Percentiles rank a stretch among this genome's conserved stretches.
Evolutionary conservation across 1,139 yeast species (phyloP).

Genomic region (Pichia inconspicua): DNA sequence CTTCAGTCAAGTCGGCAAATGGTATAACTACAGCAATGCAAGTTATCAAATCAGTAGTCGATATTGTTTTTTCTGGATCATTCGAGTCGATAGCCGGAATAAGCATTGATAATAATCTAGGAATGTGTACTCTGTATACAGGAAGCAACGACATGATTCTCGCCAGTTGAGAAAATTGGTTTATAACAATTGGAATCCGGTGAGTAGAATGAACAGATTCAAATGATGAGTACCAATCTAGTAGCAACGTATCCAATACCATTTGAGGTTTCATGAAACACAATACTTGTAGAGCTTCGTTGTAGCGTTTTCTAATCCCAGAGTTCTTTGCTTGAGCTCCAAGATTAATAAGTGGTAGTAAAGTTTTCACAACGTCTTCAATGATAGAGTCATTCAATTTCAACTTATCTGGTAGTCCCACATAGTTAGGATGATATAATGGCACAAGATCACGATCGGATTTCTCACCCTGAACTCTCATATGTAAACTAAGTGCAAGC

Average conservation of each 20-base stretch:
- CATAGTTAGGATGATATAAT: constrained; percentile 32
- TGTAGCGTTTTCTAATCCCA: constrained; percentile 50
- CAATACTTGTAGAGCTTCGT: constrained; percentile 53
- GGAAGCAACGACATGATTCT: constrained; percentile 62
- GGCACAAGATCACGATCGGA: constrained; percentile 25
- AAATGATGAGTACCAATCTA: constrained; percentile 78
- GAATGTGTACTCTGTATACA: constrained; percentile 66
- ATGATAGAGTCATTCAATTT: constrained; percentile 41
- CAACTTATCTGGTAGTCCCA: constrained; percentile 38
- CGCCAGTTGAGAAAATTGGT: constrained; percentile 57
- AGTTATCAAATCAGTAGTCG: constrained; percentile 64
- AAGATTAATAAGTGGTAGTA: constrained; percentile 51
- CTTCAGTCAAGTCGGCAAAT: constrained; percentile 44
- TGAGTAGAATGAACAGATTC: constrained; percentile 75
- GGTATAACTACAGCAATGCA: constrained; percentile 71
- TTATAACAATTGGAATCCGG: constrained; percentile 66
- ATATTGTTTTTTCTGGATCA: constrained; percentile 68
- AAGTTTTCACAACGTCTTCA: constrained; percentile 43
- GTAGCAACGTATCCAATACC: constrained; percentile 56
- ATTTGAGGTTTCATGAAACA: constrained; percentile 55
- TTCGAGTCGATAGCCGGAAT: constrained; percentile 85
- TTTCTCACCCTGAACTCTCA: constrained; percentile 45
- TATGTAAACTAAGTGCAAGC: constrained; percentile 50
- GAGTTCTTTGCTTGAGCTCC: constrained; percentile 77
- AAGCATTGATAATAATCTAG: constrained; percentile 61